phyloP scores from a whole-genome alignment of 2,329 filamentous ascomycete species.

The Fusarium nematophilum region DNA sequence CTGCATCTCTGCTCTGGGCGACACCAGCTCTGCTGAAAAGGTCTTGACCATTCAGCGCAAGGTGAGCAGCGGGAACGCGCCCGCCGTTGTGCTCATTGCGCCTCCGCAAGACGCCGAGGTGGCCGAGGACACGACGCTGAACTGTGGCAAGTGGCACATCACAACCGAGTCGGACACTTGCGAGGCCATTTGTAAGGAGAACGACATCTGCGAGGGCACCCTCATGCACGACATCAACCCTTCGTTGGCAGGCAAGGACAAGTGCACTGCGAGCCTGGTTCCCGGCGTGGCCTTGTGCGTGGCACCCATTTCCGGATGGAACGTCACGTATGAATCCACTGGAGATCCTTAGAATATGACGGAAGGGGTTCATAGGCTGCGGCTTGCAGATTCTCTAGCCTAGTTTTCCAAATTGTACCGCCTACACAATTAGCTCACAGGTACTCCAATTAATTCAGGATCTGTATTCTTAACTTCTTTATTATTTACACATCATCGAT shows the following conservation, averaged over 20 bases:
- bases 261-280: conserved; percentile 11
- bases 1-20: conserved; percentile 21
- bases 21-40: neutral
- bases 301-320: conserved; percentile 11
- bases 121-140: conserved; percentile 14
- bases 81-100: neutral
- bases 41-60: neutral
- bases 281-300: conserved; percentile 18
- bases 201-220: neutral
- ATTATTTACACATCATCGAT: no score
- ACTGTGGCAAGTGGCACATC: conserved; percentile 14
- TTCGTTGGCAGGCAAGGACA: neutral
- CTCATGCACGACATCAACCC: conserved; percentile 11
- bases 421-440: no score
- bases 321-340: conserved; percentile 10
- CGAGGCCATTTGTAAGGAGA: neutral
- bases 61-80: conserved; percentile 2
- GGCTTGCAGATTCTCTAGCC: no score
- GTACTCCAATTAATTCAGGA: no score
- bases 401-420: no score
- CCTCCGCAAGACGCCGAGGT: conserved; percentile 5
- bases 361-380: no score
- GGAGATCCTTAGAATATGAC: neutral
- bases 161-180: conserved; percentile 9
- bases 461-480: no score